These are phyloP conservation scores for Ramalina peruviana DNA, from an alignment of 495 filamentous ascomycete genomes.

Conservation along the genomic window DNA sequence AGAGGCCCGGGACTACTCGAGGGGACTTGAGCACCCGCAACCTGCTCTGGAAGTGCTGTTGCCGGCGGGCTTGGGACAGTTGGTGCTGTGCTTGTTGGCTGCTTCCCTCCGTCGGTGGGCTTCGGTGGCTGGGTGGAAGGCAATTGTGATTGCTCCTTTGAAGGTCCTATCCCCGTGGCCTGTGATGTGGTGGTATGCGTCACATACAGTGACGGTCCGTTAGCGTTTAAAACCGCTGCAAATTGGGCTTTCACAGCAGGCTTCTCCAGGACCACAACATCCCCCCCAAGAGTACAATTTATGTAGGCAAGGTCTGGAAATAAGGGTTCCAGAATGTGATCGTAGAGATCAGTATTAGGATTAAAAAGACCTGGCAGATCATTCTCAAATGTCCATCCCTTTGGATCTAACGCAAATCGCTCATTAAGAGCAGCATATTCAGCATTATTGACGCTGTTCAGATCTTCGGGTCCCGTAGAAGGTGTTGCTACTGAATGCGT, in stretches of 20 bases:
- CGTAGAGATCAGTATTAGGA: too few relatives aligned
- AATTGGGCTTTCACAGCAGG: not conserved
- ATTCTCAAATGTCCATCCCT: constrained; percentile 1
- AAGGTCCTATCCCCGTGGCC: not conserved
- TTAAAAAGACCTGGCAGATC: not conserved
- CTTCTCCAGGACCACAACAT: not conserved
- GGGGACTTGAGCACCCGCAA: too few relatives aligned
- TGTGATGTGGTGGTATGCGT: constrained; percentile 4
- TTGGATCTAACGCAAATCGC: not conserved
- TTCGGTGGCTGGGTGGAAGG: not conserved
- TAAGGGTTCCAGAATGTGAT: not conserved
- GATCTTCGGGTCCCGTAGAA: too few relatives aligned
- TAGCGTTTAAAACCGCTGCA: too few relatives aligned
- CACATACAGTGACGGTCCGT: constrained; percentile 2
- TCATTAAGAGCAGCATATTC: not conserved
- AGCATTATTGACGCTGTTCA: not conserved
- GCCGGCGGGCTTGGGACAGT: too few relatives aligned
- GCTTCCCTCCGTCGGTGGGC: too few relatives aligned
- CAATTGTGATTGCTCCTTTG: not conserved
- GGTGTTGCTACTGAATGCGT: too few relatives aligned
- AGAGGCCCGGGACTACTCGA: too few relatives aligned
- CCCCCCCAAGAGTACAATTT: not conserved
- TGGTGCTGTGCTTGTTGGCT: too few relatives aligned
- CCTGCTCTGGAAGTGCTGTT: too few relatives aligned
- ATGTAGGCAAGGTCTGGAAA: not conserved